Evolutionary conservation across 352 stramenopile species (phyloP).

Genomic region (Hyaloperonospora brassicae): DNA sequence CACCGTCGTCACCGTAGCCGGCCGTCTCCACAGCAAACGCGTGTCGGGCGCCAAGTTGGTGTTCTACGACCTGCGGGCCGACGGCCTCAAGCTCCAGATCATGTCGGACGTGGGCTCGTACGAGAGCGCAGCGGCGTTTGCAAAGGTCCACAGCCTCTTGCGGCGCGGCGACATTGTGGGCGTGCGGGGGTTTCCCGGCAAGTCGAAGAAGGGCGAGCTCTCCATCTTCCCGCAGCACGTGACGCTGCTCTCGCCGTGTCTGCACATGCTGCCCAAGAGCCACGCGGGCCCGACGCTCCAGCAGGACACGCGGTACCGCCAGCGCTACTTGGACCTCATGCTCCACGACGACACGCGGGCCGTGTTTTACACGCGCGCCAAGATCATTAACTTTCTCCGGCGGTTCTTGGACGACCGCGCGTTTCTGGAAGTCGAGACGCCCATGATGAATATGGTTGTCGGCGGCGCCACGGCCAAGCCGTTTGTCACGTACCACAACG

Average conservation of each 20-base stretch:
- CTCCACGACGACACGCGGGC: constrained; percentile 90
- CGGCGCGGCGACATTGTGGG: constrained; percentile 96
- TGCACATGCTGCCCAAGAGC: constrained; percentile 80
- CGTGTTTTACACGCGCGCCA: constrained; percentile 90
- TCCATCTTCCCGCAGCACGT: constrained; percentile 91
- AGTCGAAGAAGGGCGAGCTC: constrained; percentile 97
- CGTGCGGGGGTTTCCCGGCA: constrained; percentile 89
- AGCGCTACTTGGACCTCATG: constrained; percentile 95
- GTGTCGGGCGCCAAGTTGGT: constrained; percentile 93
- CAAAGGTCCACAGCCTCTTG: constrained; percentile 85
- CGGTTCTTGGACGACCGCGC: constrained; percentile 88
- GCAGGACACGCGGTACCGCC: constrained; percentile 82
- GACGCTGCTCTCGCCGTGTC: constrained; percentile 71
- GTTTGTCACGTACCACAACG: constrained; percentile 97
- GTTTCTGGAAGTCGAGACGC: constrained; percentile 98
- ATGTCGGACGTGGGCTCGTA: constrained; percentile 89
- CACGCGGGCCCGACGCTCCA: constrained; percentile 59
- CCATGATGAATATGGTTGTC: constrained; percentile 93
- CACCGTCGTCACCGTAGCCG: constrained; percentile 80
- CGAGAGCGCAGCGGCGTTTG: constrained; percentile 44
- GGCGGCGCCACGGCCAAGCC: constrained; percentile 95
- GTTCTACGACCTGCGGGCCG: constrained; percentile 96
- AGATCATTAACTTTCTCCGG: constrained; percentile 92
- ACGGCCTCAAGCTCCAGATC: constrained; percentile 94
- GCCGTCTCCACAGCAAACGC: constrained; percentile 93